These are phyloP conservation scores for Penicillium sp. DNA, from an alignment of 2,329 filamentous ascomycete genomes.

Conservation along the genomic window DNA sequence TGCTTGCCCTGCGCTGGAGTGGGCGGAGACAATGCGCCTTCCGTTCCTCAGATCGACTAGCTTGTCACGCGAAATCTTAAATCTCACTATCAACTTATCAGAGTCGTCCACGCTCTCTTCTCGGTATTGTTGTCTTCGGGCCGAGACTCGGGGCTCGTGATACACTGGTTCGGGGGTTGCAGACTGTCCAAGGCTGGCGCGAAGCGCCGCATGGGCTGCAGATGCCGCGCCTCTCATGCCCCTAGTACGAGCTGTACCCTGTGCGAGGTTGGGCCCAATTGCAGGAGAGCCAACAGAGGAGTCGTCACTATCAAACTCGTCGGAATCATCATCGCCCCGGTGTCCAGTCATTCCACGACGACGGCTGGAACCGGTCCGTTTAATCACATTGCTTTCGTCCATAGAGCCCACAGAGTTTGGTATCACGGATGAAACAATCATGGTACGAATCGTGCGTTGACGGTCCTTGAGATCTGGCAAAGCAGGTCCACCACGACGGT, in stretches of 20 bases:
- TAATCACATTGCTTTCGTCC: constrained; percentile 85
- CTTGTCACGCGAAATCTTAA: constrained; percentile 71
- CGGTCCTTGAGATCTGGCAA: constrained; percentile 95
- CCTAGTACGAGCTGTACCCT: constrained; percentile 79
- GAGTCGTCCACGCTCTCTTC: constrained; percentile 78
- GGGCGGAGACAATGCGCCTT: constrained; percentile 42
- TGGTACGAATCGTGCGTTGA: constrained; percentile 86
- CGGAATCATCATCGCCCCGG: constrained; percentile 69
- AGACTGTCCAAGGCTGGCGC: constrained; percentile 71
- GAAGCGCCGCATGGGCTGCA: constrained; percentile 82
- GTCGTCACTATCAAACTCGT: constrained; percentile 89
- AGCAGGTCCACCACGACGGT: constrained; percentile 85
- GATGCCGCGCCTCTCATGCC: constrained; percentile 86
- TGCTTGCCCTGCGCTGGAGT: constrained; percentile 57
- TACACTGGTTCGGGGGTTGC: constrained; percentile 79
- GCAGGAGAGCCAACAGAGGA: constrained; percentile 84
- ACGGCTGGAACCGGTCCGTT: constrained; percentile 66
- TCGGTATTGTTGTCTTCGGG: constrained; percentile 63
- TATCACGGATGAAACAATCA: constrained; percentile 88
- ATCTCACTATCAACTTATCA: constrained; percentile 67
- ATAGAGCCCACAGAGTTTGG: constrained; percentile 78
- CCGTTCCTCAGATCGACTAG: constrained; percentile 43
- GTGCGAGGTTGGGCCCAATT: constrained; percentile 63
- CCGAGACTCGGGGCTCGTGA: constrained; percentile 70
- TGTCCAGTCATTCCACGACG: constrained; percentile 61